These are phyloP conservation scores for Camellia granthamiana DNA, from an alignment of 148 eudicot genomes.

Conservation along the genomic window DNA sequence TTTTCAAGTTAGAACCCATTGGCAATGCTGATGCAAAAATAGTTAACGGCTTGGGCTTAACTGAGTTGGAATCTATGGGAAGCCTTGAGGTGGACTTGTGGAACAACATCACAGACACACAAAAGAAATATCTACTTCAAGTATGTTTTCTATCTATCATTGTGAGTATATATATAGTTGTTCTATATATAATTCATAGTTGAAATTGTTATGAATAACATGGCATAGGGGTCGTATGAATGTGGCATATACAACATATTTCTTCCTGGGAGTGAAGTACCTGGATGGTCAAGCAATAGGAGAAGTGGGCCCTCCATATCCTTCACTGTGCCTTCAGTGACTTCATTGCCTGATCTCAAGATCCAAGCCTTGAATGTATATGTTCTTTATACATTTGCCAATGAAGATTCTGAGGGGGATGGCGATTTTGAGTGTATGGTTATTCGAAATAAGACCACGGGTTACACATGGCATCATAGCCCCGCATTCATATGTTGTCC, in stretches of 20 bases:
- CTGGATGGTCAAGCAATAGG: background rate
- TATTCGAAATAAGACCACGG: background rate
- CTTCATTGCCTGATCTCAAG: background rate
- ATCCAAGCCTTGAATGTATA: background rate
- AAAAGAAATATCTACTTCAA: background rate
- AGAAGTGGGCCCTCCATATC: background rate
- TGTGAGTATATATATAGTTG: too few species aligned
- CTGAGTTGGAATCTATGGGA: background rate
- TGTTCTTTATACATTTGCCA: too few species aligned
- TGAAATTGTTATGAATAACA: background rate
- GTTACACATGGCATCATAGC: background rate
- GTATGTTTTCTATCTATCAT: background rate
- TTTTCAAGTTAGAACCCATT: background rate
- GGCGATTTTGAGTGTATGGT: too few species aligned
- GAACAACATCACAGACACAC: background rate
- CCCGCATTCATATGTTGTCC: background rate
- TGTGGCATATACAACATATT: conserved; percentile 13
- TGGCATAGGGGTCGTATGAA: conserved; percentile 11
- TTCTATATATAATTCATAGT: background rate
- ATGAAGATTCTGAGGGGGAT: too few species aligned
- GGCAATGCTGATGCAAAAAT: background rate
- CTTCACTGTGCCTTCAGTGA: background rate
- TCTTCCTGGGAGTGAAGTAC: background rate
- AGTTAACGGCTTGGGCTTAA: background rate
- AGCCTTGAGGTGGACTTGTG: background rate